Evolutionary conservation across 1,139 yeast species (phyloP), one percentile per base, ranked within the genome.

Genomic region (Meyerozyma carpophila): DNA sequence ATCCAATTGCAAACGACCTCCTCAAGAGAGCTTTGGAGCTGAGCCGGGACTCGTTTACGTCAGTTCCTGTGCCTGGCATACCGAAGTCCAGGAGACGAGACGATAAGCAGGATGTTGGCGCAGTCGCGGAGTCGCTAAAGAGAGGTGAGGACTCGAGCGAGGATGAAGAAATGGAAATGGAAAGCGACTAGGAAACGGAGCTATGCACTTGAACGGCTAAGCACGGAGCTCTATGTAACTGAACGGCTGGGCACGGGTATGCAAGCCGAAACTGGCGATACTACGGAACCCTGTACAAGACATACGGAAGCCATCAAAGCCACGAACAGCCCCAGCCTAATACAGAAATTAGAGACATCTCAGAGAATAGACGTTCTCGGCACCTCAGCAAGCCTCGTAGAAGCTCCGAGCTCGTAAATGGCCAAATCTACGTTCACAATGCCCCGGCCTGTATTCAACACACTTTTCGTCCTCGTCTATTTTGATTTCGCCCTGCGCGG

Each of bases 1-100:
- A 93, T 57, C 85, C 94, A 0, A 84, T 91, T 21, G 95, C 97
- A 0, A 72, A 81, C 5, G 98, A 93, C 56, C 63, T 93, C 41
- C 69, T 93, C 46, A 80, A 79, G 49, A 76, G 95, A 50, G 97
- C 98, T 0, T 67, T 91, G 41, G 94, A 85, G 45, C 77, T 80
- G 41, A 86, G 85, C 56, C 65, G 75, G 32, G 51, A 59, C 47
- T 67, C 71, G 41, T 54, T 72, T 45, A 53, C 55, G 31, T 54
- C 49, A 13, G 54, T 52, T 38, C 43, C 47, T 37, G 16, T 44
- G 52, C 44, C 58, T 65, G 1, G 65, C 64, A 6, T 50, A 60
- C 43, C 50, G 48, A 28, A 51, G 49, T 4, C 14, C 8, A 28
- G 59, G 54, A 39, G 53, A 53, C n/a, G 49, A 47, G 36, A 26